A percentile compares a stretch with the other conserved stretches of the same genome.
Conservation (phyloP, 768 basidiomycete genomes). For the Russula abietina region DNA sequence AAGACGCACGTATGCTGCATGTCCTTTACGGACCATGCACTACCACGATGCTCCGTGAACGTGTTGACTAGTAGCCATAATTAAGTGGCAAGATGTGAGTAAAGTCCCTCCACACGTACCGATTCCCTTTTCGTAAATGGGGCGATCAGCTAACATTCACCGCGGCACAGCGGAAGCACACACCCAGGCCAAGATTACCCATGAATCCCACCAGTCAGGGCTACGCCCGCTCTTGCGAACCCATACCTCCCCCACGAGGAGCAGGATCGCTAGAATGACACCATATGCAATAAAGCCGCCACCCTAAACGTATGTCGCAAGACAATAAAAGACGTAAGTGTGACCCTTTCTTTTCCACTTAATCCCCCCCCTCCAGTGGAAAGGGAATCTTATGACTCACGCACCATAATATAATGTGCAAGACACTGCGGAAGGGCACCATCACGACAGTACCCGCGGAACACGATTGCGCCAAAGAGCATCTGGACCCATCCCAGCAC, state of each 20-base stretch:
- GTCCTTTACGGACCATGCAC: conserved; percentile 81
- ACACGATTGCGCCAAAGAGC: conserved; percentile 73
- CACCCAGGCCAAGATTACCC: conserved; percentile 53
- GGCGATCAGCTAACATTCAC: neutral
- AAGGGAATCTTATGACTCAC: conserved; percentile 13
- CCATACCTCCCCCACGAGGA: conserved; percentile 76
- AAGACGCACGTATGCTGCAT: conserved; percentile 84
- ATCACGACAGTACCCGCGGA: conserved; percentile 75
- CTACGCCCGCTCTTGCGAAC: conserved; percentile 60
- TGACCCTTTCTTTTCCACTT: neutral
- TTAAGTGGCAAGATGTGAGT: neutral
- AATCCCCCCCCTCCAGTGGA: neutral
- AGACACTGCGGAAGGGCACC: conserved; percentile 78
- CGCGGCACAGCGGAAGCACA: conserved; percentile 25
- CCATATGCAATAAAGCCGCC: conserved; percentile 88
- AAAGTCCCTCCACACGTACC: conserved; percentile 14
- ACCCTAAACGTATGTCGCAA: conserved; percentile 38
- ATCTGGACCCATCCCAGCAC: conserved; percentile 86
- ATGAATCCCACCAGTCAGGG: conserved; percentile 85
- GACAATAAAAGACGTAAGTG: neutral
- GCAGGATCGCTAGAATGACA: conserved; percentile 68
- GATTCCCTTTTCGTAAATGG: conserved; percentile 20
- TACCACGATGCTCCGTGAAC: conserved; percentile 85
- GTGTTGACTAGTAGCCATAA: conserved; percentile 59
- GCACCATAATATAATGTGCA: conserved; percentile 77